These are phyloP conservation scores for Pyrenochaeta sp. DNA, from an alignment of 2,329 filamentous ascomycete genomes.

Conservation along the genomic window DNA sequence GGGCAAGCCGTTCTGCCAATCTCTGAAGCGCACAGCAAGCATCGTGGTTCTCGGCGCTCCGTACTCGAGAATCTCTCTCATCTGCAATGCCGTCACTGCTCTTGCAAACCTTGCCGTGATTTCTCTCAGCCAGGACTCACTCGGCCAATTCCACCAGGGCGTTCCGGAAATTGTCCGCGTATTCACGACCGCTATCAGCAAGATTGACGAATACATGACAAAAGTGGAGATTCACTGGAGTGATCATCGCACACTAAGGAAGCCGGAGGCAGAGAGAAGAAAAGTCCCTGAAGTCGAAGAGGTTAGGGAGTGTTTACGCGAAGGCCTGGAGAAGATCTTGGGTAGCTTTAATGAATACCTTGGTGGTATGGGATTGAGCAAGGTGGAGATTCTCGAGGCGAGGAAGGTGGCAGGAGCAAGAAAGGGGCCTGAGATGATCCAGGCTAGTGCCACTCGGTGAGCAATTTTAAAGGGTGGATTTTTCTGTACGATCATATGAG, in stretches of 20 bases:
- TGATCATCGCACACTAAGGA: slow-evolving; percentile 66
- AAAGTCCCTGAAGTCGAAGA: slow-evolving; percentile 72
- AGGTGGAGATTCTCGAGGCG: slow-evolving; percentile 74
- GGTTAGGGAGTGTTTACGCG: slow-evolving; percentile 71
- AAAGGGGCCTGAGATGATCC: slow-evolving; percentile 35
- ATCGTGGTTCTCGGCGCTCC: slow-evolving; percentile 77
- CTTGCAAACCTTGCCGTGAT: slow-evolving; percentile 74
- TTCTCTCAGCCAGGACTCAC: slow-evolving; percentile 81
- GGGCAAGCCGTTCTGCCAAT: slow-evolving; percentile 74
- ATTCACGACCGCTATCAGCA: slow-evolving; percentile 73
- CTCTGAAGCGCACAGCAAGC: slow-evolving; percentile 71
- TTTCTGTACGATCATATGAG: neutral
- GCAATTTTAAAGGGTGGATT: neutral
- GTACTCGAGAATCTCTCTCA: slow-evolving; percentile 64
- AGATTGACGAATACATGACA: slow-evolving; percentile 73
- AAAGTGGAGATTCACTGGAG: slow-evolving; percentile 77
- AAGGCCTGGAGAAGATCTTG: slow-evolving; percentile 72
- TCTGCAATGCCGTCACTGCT: slow-evolving; percentile 68
- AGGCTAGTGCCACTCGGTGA: slow-evolving; percentile 14
- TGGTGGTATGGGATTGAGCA: slow-evolving; percentile 72
- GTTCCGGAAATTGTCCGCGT: slow-evolving; percentile 77
- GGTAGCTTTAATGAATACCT: slow-evolving; percentile 78
- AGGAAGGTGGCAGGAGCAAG: slow-evolving; percentile 33
- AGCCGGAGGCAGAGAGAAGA: slow-evolving; percentile 55
- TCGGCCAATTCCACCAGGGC: slow-evolving; percentile 85